These are phyloP conservation scores for Trichoderma parareesei DNA, from an alignment of 495 filamentous ascomycete genomes.

Conservation along the genomic window DNA sequence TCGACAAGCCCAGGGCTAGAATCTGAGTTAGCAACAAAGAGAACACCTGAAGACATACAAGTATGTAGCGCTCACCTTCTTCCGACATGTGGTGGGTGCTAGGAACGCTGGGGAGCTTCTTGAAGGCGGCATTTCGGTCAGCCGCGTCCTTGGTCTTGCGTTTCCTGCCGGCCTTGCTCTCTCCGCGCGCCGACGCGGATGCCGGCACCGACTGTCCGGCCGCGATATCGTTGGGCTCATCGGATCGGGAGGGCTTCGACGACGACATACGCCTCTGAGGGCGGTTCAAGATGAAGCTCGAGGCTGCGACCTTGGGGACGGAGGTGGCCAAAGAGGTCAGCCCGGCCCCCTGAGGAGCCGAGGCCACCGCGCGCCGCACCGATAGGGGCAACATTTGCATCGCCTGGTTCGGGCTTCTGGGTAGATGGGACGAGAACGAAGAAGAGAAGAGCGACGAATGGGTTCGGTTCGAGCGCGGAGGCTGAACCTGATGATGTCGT, in stretches of 20 bases:
- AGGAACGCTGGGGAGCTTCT: constrained; percentile 68
- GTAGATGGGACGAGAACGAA: no score
- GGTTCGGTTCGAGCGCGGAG: constrained; percentile 1
- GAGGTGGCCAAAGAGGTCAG: constrained; percentile 30
- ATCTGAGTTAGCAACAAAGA: constrained; percentile 15
- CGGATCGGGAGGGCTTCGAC: constrained; percentile 49
- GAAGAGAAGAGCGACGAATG: background rate
- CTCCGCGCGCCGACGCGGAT: constrained; percentile 20
- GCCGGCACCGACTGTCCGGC: constrained; percentile 34
- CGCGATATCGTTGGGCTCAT: constrained; percentile 39
- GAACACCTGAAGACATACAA: background rate
- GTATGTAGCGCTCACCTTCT: constrained; percentile 46
- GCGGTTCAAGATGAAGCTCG: constrained; percentile 29
- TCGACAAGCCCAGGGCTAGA: constrained; percentile 74
- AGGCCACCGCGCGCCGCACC: constrained; percentile 12
- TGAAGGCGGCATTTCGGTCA: constrained; percentile 22
- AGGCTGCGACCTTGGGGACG: constrained; percentile 27
- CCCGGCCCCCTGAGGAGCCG: constrained; percentile 19
- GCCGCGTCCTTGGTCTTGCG: constrained; percentile 33
- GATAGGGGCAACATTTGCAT: constrained; percentile 11
- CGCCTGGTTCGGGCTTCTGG: constrained; percentile 2
- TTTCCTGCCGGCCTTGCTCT: constrained; percentile 31
- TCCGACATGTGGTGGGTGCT: constrained; percentile 71
- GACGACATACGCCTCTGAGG: constrained; percentile 47
- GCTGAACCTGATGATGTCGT: constrained; percentile 8